phyloP scores from a whole-genome alignment of 1,284 basidiomycete genomes.

The Leucoagaricus sp. region DNA sequence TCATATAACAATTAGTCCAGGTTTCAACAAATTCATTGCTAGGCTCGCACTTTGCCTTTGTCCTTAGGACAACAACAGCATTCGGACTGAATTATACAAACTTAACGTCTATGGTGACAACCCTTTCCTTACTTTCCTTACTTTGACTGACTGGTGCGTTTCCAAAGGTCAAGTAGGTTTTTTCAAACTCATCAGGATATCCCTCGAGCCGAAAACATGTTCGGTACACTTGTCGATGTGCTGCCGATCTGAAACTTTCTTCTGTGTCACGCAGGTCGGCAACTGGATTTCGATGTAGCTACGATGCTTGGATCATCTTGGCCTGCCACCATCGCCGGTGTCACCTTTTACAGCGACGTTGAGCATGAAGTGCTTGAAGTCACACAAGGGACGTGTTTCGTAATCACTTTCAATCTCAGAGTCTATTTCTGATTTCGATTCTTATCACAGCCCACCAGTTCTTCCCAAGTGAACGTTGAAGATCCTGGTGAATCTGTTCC shows the following conservation, averaged over 20 bases:
- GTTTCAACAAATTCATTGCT: slow-evolving; percentile 20
- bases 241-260: slow-evolving; percentile 36
- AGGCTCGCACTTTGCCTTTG: slow-evolving; percentile 13
- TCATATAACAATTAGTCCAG: slow-evolving; percentile 24
- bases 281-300: slow-evolving; percentile 30
- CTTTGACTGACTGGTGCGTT: not conserved
- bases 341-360: slow-evolving; percentile 40
- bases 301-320: slow-evolving; percentile 13
- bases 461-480: not conserved
- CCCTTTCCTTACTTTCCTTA: not conserved
- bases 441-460: not conserved
- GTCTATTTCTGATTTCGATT: slow-evolving; percentile 27
- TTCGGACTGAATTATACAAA: slow-evolving; percentile 29
- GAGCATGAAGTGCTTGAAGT: slow-evolving; percentile 43
- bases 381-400: slow-evolving; percentile 38
- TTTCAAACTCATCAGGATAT: slow-evolving; percentile 31
- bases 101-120: slow-evolving; percentile 30
- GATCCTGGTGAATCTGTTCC: not conserved
- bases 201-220: slow-evolving; percentile 30
- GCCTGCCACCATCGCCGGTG: slow-evolving; percentile 25
- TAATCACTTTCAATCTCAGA: slow-evolving; percentile 43
- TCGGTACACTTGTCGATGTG: slow-evolving; percentile 38
- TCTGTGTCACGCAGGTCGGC: slow-evolving; percentile 28
- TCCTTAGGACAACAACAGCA: slow-evolving; percentile 18
- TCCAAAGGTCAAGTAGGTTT: slow-evolving; percentile 25